These are phyloP conservation scores for Coemansia sp. DNA, from an alignment of 192 early-diverging fungal species.

Conservation along the genomic window DNA sequence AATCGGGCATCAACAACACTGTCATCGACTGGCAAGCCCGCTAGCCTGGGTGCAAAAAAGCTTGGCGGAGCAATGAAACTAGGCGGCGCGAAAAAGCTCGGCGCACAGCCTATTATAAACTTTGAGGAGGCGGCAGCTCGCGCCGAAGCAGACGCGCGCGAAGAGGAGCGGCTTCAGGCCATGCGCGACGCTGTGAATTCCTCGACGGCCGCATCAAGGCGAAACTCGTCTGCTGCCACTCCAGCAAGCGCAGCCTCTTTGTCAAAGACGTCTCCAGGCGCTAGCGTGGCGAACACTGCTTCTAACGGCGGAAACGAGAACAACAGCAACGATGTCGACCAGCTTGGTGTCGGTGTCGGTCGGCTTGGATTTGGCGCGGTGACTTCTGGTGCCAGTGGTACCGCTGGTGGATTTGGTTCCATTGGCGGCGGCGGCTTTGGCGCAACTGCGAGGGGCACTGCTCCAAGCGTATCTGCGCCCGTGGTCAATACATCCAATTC, in stretches of 20 bases:
- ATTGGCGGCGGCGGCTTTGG: conserved; percentile 59
- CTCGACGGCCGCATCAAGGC: neutral
- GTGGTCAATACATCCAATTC: neutral
- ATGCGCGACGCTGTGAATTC: conserved; percentile 46
- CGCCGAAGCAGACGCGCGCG: conserved; percentile 79
- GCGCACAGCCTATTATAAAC: conserved; percentile 67
- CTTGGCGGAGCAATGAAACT: conserved; percentile 65
- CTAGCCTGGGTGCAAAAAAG: conserved; percentile 45
- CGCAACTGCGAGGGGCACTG: conserved; percentile 23
- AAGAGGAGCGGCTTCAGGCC: conserved; percentile 59
- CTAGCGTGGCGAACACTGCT: neutral
- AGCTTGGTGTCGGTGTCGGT: conserved; percentile 72
- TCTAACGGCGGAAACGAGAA: neutral
- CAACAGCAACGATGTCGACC: conserved; percentile 34
- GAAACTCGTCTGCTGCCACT: conserved; percentile 1
- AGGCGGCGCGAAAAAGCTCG: conserved; percentile 84
- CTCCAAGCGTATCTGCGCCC: conserved; percentile 11
- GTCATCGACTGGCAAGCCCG: conserved; percentile 23
- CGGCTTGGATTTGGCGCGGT: conserved; percentile 61
- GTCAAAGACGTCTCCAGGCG: neutral
- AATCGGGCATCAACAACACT: neutral
- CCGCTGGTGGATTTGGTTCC: conserved; percentile 20
- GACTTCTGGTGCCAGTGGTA: neutral
- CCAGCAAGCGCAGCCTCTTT: neutral
- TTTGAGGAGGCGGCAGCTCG: conserved; percentile 92